Conservation (phyloP, 2,329 filamentous ascomycete genomes). For the Aspergillus carbonarius region DNA sequence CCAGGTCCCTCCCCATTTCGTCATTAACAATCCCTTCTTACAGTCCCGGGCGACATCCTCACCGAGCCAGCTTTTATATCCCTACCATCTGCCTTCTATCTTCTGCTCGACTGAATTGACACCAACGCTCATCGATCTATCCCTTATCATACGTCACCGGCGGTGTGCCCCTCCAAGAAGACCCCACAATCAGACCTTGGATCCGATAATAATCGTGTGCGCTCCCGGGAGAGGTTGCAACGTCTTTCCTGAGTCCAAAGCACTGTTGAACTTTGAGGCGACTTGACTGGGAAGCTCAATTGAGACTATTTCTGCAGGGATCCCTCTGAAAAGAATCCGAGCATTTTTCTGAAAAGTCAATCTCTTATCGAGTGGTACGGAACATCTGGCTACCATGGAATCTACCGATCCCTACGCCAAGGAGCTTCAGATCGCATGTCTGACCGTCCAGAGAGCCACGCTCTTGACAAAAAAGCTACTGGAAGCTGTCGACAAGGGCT, state of each 20-base stretch:
- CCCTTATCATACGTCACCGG: conserved; percentile 3
- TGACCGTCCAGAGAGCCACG: conserved; percentile 57
- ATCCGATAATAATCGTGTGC: neutral
- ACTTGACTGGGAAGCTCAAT: neutral
- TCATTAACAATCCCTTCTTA: neutral
- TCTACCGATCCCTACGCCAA: conserved; percentile 29
- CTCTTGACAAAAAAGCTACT: conserved; percentile 58
- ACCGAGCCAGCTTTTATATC: too few relatives aligned
- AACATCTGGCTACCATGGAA: conserved; percentile 24
- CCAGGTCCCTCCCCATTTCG: neutral
- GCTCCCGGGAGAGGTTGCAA: neutral
- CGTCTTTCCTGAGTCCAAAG: neutral
- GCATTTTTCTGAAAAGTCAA: neutral
- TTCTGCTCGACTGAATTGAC: neutral
- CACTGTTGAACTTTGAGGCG: neutral
- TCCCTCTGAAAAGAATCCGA: neutral
- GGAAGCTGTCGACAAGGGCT: conserved; percentile 49
- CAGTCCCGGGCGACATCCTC: too few relatives aligned
- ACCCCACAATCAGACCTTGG: conserved; percentile 4
- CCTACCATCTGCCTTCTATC: too few relatives aligned
- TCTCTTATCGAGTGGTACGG: neutral
- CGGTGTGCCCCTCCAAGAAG: conserved; percentile 4
- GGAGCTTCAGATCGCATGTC: conserved; percentile 38
- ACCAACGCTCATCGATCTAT: neutral
- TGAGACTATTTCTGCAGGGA: neutral